Conservation (phyloP, 805 yeast species). For the Lipomyces chichibuensis region DNA sequence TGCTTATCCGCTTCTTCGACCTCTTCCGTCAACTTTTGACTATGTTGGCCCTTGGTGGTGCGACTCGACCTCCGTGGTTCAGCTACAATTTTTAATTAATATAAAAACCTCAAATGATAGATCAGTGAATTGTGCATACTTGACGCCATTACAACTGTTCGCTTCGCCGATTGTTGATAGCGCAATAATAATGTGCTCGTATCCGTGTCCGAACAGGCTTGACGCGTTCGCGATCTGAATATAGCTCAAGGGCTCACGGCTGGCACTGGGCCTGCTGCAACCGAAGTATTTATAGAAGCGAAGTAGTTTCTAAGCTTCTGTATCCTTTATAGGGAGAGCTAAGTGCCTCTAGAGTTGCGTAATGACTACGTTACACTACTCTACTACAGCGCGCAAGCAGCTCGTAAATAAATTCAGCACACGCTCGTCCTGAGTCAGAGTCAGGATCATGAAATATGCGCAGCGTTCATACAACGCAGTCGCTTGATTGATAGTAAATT, state of each 20-base stretch:
- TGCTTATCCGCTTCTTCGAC: conserved; percentile 23
- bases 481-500: not conserved
- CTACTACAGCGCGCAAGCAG: not conserved
- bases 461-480: not conserved
- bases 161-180: not conserved
- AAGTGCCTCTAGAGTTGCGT: not conserved
- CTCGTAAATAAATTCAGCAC: not conserved
- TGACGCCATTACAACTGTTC: not conserved
- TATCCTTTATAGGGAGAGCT: conserved; percentile 47
- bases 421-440: not conserved
- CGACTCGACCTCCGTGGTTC: conserved; percentile 48
- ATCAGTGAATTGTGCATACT: not conserved
- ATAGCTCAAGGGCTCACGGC: conserved; percentile 41
- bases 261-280: conserved; percentile 65
- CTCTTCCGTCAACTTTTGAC: conserved; percentile 32
- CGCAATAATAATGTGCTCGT: conserved; percentile 39
- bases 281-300: conserved; percentile 52
- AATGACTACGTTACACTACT: conserved; percentile 4
- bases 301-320: conserved; percentile 76
- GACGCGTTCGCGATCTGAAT: not conserved
- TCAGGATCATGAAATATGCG: not conserved
- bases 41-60: conserved; percentile 47
- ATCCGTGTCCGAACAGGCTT: not conserved
- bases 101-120: not conserved
- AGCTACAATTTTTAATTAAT: not conserved